These are phyloP conservation scores for Eucalyptus leucophloia DNA, from an alignment of 345 rosid genomes.

Conservation along the genomic window DNA sequence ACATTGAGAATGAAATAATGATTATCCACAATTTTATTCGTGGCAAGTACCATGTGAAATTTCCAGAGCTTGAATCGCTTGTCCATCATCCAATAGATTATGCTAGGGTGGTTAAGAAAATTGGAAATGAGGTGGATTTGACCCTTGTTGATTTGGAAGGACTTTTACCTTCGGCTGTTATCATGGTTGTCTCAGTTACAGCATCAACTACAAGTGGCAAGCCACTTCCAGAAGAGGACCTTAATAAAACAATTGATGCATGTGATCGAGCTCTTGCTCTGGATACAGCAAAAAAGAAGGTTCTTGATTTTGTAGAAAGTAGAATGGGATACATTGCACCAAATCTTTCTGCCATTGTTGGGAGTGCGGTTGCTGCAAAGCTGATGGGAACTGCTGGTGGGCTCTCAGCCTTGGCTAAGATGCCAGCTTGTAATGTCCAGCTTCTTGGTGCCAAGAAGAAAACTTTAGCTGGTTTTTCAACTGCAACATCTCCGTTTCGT, in stretches of 20 bases:
- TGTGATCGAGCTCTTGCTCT: conserved; percentile 84
- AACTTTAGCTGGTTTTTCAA: conserved; percentile 88
- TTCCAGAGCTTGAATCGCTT: conserved; percentile 88
- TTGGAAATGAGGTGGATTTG: conserved; percentile 79
- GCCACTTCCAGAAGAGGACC: conserved; percentile 74
- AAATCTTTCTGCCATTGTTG: conserved; percentile 86
- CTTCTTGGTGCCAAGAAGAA: conserved; percentile 89
- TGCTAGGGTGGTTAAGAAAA: conserved; percentile 85
- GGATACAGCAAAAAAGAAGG: conserved; percentile 71
- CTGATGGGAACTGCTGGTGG: conserved; percentile 99
- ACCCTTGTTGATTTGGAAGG: conserved; percentile 85
- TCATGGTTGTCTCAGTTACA: conserved; percentile 93
- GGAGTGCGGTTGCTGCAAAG: conserved; percentile 96
- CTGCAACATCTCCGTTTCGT: conserved; percentile 70
- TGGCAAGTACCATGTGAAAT: conserved; percentile 74
- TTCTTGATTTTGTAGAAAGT: conserved; percentile 90
- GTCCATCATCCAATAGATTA: conserved; percentile 91
- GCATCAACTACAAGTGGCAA: conserved; percentile 89
- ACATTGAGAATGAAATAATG: conserved; percentile 78
- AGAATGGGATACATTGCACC: conserved; percentile 97
- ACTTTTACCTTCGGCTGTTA: conserved; percentile 74
- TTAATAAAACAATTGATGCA: conserved; percentile 71
- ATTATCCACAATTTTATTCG: conserved; percentile 86
- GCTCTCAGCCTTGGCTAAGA: conserved; percentile 76
- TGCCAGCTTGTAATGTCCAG: conserved; percentile 96